Evolutionary conservation across 768 basidiomycete species (phyloP), one percentile per base, ranked within the genome.

Genomic region (Lactarius trivialis): DNA sequence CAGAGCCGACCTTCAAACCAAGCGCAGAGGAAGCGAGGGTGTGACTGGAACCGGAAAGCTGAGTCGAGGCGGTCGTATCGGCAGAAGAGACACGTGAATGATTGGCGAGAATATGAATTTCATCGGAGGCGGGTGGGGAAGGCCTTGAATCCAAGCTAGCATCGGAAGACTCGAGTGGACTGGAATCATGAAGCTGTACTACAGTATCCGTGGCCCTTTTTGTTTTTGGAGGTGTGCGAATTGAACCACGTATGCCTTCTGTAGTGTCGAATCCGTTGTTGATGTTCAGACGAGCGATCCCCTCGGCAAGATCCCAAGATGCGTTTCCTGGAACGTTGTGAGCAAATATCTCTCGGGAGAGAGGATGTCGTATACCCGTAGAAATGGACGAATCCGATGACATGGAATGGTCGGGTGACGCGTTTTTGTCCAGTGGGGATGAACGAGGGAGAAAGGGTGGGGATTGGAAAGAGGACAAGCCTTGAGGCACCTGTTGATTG

Each of bases 81-180:
- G 86, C 84, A n/a, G 90, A 91, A 30, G 89, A 90, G 56, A 86
- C 90, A 58, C 89, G 84, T 65, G 89, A 91, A 73, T 91, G 89
- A 65, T 86, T 85, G 21, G 68, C 59, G 32, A 82, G 78, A 57
- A 75, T 79, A 68, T 85, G 83, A 63, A 81, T 81, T 72, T 86
- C 85, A 66, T 88, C 86, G 64, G 84, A 80, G 49, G 80, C 74
- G 58, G 85, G 82, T 21, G 89, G 86, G 37, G 89, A 89, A 56
- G 66, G 45, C 54, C 66, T 39, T 2, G 89, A 90, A 68, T 83
- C 85, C 54, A 84, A 76, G 71, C 88, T 90, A 56, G 83, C 79
- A 69, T 80, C 84, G 34, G 88, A 90, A 36, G 83, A 82, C 11
- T 90, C 88, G 55, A 90, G 77, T 43, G 87, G 87, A 69, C 88